A percentile compares a stretch with the other conserved stretches of the same genome.
Evolutionary conservation across 202 grass and related monocot genomes (phyloP).

Genomic region (Eragrostis tef): DNA sequence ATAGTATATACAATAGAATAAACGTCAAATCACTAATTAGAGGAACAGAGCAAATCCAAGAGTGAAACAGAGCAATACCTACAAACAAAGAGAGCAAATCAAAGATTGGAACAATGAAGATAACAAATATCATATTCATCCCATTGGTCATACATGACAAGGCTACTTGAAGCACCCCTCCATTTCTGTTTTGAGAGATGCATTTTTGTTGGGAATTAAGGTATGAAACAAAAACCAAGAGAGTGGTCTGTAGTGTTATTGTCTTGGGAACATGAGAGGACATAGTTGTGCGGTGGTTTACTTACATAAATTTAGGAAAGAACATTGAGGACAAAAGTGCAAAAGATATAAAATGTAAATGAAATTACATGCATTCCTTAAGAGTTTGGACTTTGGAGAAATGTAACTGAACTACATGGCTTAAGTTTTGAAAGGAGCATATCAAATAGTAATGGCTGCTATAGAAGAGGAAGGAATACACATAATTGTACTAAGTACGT

Average conservation of each 20-base stretch:
- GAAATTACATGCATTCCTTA: slow-evolving; percentile 10
- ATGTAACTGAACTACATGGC: neutral
- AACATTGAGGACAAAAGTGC: neutral
- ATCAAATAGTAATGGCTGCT: neutral
- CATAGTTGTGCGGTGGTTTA: neutral
- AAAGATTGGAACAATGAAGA: neutral
- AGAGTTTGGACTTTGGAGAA: neutral
- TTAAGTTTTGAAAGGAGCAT: neutral
- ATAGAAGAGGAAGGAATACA: neutral
- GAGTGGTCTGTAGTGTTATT: neutral
- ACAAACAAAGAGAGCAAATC: slow-evolving; percentile 30
- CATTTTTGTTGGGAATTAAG: slow-evolving; percentile 5
- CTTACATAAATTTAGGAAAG: neutral
- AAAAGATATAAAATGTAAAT: neutral
- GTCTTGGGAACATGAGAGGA: neutral
- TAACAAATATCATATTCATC: neutral
- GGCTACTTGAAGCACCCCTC: neutral
- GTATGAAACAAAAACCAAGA: slow-evolving; percentile 6
- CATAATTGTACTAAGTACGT: neutral
- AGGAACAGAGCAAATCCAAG: too few species aligned
- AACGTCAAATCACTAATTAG: too few species aligned
- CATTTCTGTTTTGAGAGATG: neutral
- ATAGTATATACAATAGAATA: neutral
- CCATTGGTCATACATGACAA: neutral
- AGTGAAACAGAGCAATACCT: neutral